Conservation (phyloP, 1,284 basidiomycete genomes). For the Microbotryum intermedium region DNA sequence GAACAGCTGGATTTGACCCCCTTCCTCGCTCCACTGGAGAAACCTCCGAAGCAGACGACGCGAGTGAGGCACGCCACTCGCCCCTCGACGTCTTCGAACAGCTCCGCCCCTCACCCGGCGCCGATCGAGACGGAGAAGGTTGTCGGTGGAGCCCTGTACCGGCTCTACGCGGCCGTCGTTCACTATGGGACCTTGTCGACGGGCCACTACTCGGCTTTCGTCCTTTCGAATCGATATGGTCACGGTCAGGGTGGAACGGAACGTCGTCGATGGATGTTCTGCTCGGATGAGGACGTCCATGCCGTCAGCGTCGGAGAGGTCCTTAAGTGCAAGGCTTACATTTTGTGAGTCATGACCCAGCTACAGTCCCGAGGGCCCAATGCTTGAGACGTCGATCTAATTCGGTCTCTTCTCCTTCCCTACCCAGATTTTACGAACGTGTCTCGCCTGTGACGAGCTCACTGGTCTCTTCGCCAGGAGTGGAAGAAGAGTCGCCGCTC, state of each 20-base stretch:
- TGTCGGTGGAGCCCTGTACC: conserved; percentile 30
- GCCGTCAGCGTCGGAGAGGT: conserved; percentile 77
- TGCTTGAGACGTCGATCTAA: background rate
- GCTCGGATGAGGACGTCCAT: conserved; percentile 67
- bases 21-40: conserved; percentile 61
- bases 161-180: conserved; percentile 62
- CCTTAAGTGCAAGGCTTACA: conserved; percentile 77
- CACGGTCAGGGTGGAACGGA: conserved; percentile 5
- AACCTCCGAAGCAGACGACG: conserved; percentile 28
- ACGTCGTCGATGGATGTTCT: conserved; percentile 74
- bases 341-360: conserved; percentile 45
- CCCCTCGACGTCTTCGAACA: conserved; percentile 39
- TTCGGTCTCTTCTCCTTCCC: background rate
- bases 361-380: background rate
- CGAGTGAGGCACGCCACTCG: conserved; percentile 15
- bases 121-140: background rate
- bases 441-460: background rate
- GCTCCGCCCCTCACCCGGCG: conserved; percentile 36
- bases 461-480: no score
- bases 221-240: conserved; percentile 25
- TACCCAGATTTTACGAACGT: conserved; percentile 5
- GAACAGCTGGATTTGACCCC: conserved; percentile 73
- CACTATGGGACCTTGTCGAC: conserved; percentile 86
- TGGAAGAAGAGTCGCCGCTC: no score
- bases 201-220: conserved; percentile 37